Percentiles rank a stretch among this genome's conserved stretches.
Evolutionary conservation across 768 basidiomycete genomes (phyloP).

Genomic region (Peribolospora baueri): DNA sequence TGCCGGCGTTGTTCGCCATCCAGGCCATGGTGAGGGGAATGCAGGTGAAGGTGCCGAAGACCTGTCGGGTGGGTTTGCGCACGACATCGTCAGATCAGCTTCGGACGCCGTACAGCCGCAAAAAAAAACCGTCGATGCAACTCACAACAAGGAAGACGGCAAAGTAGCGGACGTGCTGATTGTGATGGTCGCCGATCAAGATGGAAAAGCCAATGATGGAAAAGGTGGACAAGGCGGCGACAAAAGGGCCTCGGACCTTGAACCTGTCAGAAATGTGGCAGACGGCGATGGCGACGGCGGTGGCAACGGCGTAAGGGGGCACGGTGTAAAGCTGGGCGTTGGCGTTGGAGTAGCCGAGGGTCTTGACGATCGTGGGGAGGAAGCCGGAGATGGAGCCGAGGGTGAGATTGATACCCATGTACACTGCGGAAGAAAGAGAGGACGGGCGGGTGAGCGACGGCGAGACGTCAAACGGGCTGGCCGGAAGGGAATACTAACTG

Average conservation of each 20-base stretch:
- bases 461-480: neutral
- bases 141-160: conserved; percentile 20
- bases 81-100: conserved; percentile 10
- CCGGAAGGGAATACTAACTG: neutral
- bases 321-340: conserved; percentile 20
- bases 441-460: neutral
- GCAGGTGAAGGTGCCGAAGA: neutral
- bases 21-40: conserved; percentile 16
- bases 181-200: conserved; percentile 14
- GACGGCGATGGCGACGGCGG: conserved; percentile 17
- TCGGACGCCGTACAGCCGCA: neutral
- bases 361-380: conserved; percentile 23
- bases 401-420: conserved; percentile 6
- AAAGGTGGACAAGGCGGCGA: conserved; percentile 17
- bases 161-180: conserved; percentile 21
- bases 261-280: conserved; percentile 5
- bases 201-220: conserved; percentile 20
- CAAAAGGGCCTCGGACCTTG: conserved; percentile 10
- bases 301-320: conserved; percentile 21
- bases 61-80: neutral
- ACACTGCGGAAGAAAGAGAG: neutral
- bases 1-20: conserved; percentile 17
- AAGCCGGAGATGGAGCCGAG: conserved; percentile 15
- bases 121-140: conserved; percentile 9
- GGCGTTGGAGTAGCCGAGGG: conserved; percentile 15